phyloP scores from a whole-genome alignment of 176 grass and related monocot genomes.

The Leersia perrieri region DNA sequence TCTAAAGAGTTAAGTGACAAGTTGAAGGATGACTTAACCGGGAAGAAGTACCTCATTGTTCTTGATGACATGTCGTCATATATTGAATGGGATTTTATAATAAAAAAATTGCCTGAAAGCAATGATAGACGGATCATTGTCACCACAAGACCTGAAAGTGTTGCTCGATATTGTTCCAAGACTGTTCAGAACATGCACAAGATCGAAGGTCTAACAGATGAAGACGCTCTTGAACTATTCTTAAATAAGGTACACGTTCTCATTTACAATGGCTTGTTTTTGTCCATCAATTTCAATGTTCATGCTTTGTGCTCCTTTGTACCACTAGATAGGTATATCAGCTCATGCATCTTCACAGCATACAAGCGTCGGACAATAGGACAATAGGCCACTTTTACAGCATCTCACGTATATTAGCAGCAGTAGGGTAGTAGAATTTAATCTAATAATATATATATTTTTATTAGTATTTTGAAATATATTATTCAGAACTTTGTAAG shows the following conservation, averaged over 20 bases:
- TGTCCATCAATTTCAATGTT: too few relatives aligned
- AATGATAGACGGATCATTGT: neutral
- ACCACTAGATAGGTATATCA: too few relatives aligned
- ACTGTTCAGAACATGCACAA: neutral
- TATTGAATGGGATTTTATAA: neutral
- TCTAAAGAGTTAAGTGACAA: neutral
- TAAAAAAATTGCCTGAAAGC: neutral
- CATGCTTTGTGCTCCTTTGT: too few relatives aligned
- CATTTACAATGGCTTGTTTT: too few relatives aligned
- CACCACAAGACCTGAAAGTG: neutral
- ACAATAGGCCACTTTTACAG: too few relatives aligned
- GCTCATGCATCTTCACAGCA: too few relatives aligned
- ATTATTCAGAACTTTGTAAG: too few relatives aligned
- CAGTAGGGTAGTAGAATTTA: too few relatives aligned
- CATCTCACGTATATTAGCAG: too few relatives aligned
- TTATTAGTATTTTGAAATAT: too few relatives aligned
- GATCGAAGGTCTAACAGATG: neutral
- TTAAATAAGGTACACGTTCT: neutral
- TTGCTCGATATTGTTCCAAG: neutral
- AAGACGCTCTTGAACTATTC: neutral
- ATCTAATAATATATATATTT: too few relatives aligned
- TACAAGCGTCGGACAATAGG: too few relatives aligned
- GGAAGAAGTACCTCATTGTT: neutral
- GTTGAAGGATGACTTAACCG: neutral
- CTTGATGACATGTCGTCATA: conserved; percentile 3